Evolutionary conservation across 495 filamentous ascomycete species (phyloP).

Genomic region (Hypomontagnella monticulosa): DNA sequence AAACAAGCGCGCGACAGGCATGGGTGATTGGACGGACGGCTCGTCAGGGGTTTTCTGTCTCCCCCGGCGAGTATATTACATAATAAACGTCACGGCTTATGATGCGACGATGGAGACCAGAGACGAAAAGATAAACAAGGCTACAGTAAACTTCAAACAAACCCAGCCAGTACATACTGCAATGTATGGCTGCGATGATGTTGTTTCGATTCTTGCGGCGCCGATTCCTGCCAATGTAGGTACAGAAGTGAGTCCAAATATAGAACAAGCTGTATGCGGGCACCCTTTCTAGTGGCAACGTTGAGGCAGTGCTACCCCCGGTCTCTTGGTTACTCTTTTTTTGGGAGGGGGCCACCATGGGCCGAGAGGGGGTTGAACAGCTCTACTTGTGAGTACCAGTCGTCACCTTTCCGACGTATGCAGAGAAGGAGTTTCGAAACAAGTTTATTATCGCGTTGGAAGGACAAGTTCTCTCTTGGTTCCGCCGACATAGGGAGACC

Average conservation of each 20-base stretch:
- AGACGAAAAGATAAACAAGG: constrained; percentile 5
- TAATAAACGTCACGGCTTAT: constrained; percentile 18
- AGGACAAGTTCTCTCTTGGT: background rate
- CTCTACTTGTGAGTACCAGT: background rate
- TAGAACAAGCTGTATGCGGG: constrained; percentile 36
- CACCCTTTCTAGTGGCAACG: constrained; percentile 33
- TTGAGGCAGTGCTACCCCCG: constrained; percentile 41
- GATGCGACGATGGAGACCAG: background rate
- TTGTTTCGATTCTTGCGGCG: constrained; percentile 22
- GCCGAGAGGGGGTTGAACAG: background rate
- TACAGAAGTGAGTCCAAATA: constrained; percentile 31
- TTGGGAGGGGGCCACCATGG: background rate
- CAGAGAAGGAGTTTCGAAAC: constrained; percentile 17
- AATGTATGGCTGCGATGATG: constrained; percentile 25
- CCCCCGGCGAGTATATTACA: constrained; percentile 13
- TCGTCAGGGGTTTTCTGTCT: constrained; percentile 1
- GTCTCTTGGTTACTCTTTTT: constrained; percentile 10
- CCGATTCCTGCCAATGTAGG: constrained; percentile 35
- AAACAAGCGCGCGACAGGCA: constrained; percentile 29
- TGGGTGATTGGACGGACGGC: constrained; percentile 19
- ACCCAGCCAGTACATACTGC: background rate
- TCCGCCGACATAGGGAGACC: constrained; percentile 9
- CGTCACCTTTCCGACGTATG: constrained; percentile 9
- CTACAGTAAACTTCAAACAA: constrained; percentile 5
- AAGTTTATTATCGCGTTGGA: constrained; percentile 15